These are phyloP conservation scores for Candida ortonii DNA, from an alignment of 805 yeast genomes.

Conservation along the genomic window DNA sequence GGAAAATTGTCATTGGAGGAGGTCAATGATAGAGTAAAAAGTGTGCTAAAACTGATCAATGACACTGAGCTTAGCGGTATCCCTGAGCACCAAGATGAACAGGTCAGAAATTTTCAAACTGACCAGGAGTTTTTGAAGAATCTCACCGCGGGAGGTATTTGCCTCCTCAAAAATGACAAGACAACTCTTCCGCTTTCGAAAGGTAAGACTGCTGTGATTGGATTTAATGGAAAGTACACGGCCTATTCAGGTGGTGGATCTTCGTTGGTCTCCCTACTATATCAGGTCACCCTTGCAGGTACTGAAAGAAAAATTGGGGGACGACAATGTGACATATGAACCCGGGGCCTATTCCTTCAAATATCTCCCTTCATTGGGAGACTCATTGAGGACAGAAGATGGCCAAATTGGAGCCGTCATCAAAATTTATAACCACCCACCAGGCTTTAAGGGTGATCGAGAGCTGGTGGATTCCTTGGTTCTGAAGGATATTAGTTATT, in stretches of 20 bases:
- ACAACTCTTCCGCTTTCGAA: conserved; percentile 42
- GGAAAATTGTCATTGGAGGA: not conserved
- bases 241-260: conserved; percentile 59
- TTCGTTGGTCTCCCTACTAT: no score
- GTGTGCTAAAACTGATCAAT: not conserved
- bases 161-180: not conserved
- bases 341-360: conserved; percentile 38
- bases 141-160: not conserved
- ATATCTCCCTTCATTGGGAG: conserved; percentile 35
- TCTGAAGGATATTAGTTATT: conserved; percentile 10
- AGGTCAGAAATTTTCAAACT: not conserved
- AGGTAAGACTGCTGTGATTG: conserved; percentile 48
- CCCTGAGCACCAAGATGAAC: not conserved
- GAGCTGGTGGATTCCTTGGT: conserved; percentile 13
- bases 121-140: not conserved
- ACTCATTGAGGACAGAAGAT: conserved; percentile 13
- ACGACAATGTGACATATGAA: conserved; percentile 18
- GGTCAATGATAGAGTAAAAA: not conserved
- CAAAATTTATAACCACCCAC: conserved; percentile 26
- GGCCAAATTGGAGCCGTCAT: conserved; percentile 25
- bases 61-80: not conserved
- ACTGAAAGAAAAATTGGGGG: conserved; percentile 31
- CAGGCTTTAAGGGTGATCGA: conserved; percentile 15
- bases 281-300: conserved; percentile 50
- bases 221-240: conserved; percentile 51